These are phyloP conservation scores for Spizellomyces sp. DNA, from an alignment of 192 early-diverging fungal genomes.

Conservation along the genomic window DNA sequence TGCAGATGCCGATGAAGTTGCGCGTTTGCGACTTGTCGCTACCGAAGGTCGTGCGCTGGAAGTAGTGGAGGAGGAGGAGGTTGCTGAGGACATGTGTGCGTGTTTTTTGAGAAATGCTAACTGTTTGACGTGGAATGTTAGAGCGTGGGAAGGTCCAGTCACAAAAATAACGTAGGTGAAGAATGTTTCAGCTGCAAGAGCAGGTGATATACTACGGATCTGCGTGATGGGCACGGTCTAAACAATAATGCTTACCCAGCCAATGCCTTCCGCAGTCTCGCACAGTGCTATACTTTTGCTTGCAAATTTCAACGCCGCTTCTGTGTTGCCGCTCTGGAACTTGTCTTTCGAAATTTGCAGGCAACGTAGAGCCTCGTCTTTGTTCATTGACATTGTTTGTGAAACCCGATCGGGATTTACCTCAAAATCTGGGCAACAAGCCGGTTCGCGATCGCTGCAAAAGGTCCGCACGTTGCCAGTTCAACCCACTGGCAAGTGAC, in stretches of 20 bases:
- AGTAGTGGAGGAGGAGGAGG: conserved; percentile 31
- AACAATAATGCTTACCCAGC: conserved; percentile 37
- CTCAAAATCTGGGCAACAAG: too few relatives aligned
- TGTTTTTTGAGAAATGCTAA: conserved; percentile 17
- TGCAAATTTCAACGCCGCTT: conserved; percentile 77
- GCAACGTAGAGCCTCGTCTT: conserved; percentile 82
- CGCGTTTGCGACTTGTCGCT: conserved; percentile 17
- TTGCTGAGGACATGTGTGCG: conserved; percentile 23
- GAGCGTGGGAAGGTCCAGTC: background rate
- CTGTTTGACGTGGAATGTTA: background rate
- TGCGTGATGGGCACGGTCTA: too few relatives aligned
- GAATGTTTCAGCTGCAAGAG: background rate
- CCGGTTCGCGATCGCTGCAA: too few relatives aligned
- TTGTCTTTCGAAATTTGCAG: conserved; percentile 76
- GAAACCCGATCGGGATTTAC: too few relatives aligned
- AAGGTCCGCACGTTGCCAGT: too few relatives aligned
- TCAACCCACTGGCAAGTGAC: too few relatives aligned
- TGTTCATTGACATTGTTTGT: conserved; percentile 58
- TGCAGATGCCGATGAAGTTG: conserved; percentile 31
- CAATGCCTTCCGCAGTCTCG: conserved; percentile 68
- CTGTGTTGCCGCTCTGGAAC: conserved; percentile 64
- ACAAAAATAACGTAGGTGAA: background rate
- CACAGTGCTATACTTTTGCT: conserved; percentile 79
- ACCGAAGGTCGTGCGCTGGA: conserved; percentile 15
- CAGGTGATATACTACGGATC: too few relatives aligned